These are phyloP conservation scores for Nothophoma quercina DNA, from an alignment of 2,329 filamentous ascomycete species.

Conservation along the genomic window DNA sequence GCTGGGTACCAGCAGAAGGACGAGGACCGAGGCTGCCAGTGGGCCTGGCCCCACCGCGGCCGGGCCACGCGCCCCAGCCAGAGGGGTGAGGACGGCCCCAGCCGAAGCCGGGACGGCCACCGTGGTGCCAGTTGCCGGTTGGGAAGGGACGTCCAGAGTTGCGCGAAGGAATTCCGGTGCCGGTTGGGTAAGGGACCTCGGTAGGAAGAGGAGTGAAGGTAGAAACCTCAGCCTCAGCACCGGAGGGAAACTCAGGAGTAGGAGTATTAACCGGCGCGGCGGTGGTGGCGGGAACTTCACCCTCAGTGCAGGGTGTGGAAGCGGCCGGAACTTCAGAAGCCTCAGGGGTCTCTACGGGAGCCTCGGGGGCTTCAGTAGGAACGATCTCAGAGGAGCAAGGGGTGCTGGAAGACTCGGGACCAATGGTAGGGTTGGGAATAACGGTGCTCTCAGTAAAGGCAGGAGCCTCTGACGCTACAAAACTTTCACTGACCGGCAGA, in stretches of 20 bases:
- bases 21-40: slow-evolving; percentile 7
- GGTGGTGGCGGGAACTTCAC: neutral
- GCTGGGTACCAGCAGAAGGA: slow-evolving; percentile 11
- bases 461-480: slow-evolving; percentile 26
- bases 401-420: slow-evolving; percentile 24
- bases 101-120: slow-evolving; percentile 19
- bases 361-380: slow-evolving; percentile 12
- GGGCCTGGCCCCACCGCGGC: slow-evolving; percentile 7
- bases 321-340: slow-evolving; percentile 6
- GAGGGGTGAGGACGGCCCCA: slow-evolving; percentile 28
- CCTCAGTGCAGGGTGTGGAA: slow-evolving; percentile 7
- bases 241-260: slow-evolving; percentile 7
- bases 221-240: slow-evolving; percentile 3
- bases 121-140: slow-evolving; percentile 13
- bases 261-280: neutral
- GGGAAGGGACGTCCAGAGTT: slow-evolving; percentile 14
- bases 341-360: slow-evolving; percentile 2
- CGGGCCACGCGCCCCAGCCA: slow-evolving; percentile 23
- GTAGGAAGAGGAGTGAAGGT: slow-evolving; percentile 8
- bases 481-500: slow-evolving; percentile 24
- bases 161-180: slow-evolving; percentile 4
- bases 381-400: slow-evolving; percentile 16
- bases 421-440: slow-evolving; percentile 17
- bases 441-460: slow-evolving; percentile 26
- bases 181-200: neutral